phyloP scores from a whole-genome alignment of 805 yeast genomes.

The Metahyphopichia silvanorum region DNA sequence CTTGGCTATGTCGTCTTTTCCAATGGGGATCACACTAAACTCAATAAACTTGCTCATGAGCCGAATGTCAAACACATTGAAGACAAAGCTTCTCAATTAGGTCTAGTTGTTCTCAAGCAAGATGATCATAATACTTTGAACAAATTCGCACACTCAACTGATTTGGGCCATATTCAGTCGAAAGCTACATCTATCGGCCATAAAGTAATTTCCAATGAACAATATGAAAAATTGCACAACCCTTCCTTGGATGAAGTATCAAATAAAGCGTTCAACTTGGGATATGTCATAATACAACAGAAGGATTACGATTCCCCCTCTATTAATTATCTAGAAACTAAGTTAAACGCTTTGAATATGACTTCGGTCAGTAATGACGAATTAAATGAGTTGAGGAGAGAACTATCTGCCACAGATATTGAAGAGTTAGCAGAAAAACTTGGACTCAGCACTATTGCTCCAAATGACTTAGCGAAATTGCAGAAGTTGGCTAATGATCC shows the following conservation, averaged over 20 bases:
- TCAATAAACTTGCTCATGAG: constrained; percentile 17
- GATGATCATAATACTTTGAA: constrained; percentile 12
- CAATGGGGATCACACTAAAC: constrained; percentile 8
- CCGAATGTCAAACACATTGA: constrained; percentile 20
- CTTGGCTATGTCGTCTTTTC: constrained; percentile 12
- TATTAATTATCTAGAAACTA: too few relatives aligned
- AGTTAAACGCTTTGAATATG: too few relatives aligned
- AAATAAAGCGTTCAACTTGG: constrained; percentile 10
- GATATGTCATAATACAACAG: constrained; percentile 9
- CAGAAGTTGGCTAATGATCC: constrained; percentile 1
- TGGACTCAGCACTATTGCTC: constrained; percentile 7
- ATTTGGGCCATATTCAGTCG: constrained; percentile 16
- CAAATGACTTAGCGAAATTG: too few relatives aligned
- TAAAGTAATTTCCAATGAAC: constrained; percentile 13
- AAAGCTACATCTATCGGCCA: constrained; percentile 18
- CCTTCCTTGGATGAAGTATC: constrained; percentile 12
- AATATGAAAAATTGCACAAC: constrained; percentile 9
- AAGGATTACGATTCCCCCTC: constrained; percentile 11
- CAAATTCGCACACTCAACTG: constrained; percentile 16
- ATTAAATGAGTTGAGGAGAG: too few relatives aligned
- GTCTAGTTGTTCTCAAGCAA: constrained; percentile 12
- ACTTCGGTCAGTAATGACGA: too few relatives aligned
- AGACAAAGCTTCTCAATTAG: constrained; percentile 13
- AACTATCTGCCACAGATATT: too few relatives aligned
- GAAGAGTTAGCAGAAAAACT: constrained; percentile 12